Evolutionary conservation across 768 basidiomycete genomes (phyloP).

Genomic region (Porphyrellus cyaneotinctus): DNA sequence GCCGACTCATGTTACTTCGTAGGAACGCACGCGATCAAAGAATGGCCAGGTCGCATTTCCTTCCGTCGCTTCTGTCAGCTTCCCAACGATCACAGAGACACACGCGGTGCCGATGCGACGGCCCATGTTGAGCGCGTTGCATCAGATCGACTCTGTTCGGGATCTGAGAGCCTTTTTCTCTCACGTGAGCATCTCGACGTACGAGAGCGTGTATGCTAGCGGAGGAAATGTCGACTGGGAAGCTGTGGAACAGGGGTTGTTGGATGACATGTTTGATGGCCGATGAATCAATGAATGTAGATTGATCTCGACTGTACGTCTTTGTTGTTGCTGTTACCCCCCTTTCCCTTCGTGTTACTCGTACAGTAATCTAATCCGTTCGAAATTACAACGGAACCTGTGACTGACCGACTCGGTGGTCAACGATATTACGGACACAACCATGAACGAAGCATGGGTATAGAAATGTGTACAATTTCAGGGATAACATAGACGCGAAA

Average conservation of each 20-base stretch:
- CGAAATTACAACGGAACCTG: not conserved
- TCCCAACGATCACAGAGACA: constrained; percentile 34
- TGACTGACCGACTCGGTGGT: no score
- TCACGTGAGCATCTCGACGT: constrained; percentile 80
- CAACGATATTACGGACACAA: no score
- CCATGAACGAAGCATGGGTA: constrained; percentile 5
- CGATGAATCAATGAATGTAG: constrained; percentile 36
- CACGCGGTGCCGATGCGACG: constrained; percentile 59
- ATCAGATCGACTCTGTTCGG: constrained; percentile 77
- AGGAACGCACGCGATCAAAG: constrained; percentile 29
- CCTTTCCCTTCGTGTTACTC: constrained; percentile 4
- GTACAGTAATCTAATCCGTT: constrained; percentile 3
- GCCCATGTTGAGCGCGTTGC: constrained; percentile 65
- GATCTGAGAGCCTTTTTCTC: constrained; percentile 92
- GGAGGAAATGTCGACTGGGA: constrained; percentile 85
- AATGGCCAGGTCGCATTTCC: constrained; percentile 23
- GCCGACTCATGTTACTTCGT: not conserved
- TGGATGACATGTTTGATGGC: constrained; percentile 89
- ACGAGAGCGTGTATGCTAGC: constrained; percentile 86
- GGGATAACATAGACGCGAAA: not conserved
- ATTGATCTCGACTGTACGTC: not conserved
- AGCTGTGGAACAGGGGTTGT: constrained; percentile 74
- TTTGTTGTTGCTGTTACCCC: not conserved
- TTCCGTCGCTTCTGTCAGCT: constrained; percentile 14
- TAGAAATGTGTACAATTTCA: constrained; percentile 26